Percentiles rank a stretch among this genome's conserved stretches.
Evolutionary conservation across 2,329 filamentous ascomycete species (phyloP).

Genomic region (Sarocladium strictum): DNA sequence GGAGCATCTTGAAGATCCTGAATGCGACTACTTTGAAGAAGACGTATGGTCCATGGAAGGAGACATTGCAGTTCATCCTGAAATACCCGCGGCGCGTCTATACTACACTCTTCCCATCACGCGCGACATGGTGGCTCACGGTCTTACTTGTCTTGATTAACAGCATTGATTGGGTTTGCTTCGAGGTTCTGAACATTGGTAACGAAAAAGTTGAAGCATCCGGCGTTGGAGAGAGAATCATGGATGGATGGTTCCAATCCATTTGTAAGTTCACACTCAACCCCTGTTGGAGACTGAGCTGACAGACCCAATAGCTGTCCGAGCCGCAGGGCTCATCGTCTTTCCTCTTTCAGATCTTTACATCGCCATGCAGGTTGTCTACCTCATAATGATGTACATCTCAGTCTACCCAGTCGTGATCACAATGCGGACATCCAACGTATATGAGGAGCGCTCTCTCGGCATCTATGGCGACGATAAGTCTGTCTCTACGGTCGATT

Average conservation of each 20-base stretch:
- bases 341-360: conserved; percentile 51
- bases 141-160: conserved; percentile 56
- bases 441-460: conserved; percentile 64
- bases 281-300: background rate
- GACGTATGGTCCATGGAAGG: conserved; percentile 34
- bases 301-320: conserved; percentile 39
- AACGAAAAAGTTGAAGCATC: conserved; percentile 49
- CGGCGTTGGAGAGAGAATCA: conserved; percentile 44
- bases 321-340: conserved; percentile 61
- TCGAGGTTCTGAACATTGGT: conserved; percentile 59
- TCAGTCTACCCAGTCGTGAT: conserved; percentile 58
- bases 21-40: conserved; percentile 29
- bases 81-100: conserved; percentile 53
- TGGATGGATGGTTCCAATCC: conserved; percentile 62
- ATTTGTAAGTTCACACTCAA: conserved; percentile 32
- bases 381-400: conserved; percentile 62
- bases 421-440: conserved; percentile 62
- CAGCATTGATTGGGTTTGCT: conserved; percentile 57
- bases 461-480: conserved; percentile 46
- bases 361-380: conserved; percentile 54
- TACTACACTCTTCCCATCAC: conserved; percentile 57
- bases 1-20: conserved; percentile 40
- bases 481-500: conserved; percentile 18
- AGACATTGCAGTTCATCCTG: conserved; percentile 48
- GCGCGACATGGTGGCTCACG: conserved; percentile 61